These are phyloP conservation scores for Corrigiola litoralis DNA, from an alignment of 179 eudicot genomes.

Conservation along the genomic window DNA sequence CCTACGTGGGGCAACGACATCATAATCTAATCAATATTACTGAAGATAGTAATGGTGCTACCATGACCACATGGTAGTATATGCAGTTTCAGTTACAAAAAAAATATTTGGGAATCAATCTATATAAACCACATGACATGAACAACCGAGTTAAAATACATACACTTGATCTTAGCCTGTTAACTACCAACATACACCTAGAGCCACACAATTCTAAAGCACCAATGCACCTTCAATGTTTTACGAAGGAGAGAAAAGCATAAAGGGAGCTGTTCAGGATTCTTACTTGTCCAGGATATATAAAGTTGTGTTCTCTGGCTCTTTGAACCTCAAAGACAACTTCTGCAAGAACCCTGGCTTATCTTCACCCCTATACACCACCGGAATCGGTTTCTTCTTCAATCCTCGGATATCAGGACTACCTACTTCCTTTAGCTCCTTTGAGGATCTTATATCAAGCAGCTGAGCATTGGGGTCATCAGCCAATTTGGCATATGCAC, in stretches of 20 bases:
- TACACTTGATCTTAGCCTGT: not conserved
- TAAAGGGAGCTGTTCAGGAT: not conserved
- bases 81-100: not conserved
- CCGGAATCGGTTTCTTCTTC: slow-evolving; percentile 67
- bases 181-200: not conserved
- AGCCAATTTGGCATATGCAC: slow-evolving; percentile 70
- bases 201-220: not conserved
- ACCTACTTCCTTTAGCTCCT: slow-evolving; percentile 58
- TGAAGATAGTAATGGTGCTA: too few relatives aligned
- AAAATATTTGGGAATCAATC: not conserved
- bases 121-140: not conserved
- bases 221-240: not conserved
- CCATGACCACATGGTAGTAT: too few relatives aligned
- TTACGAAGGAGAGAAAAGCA: not conserved
- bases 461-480: slow-evolving; percentile 65
- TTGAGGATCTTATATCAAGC: slow-evolving; percentile 74
- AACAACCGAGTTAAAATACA: not conserved
- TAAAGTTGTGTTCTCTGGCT: slow-evolving; percentile 86
- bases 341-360: slow-evolving; percentile 86
- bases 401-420: slow-evolving; percentile 69
- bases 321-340: slow-evolving; percentile 79
- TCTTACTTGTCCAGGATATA: slow-evolving; percentile 92
- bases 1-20: too few relatives aligned
- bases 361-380: slow-evolving; percentile 69
- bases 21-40: too few relatives aligned